These are phyloP conservation scores for Cylindrotheca fusiformis DNA, from an alignment of 108 stramenopile genomes.

Conservation along the genomic window DNA sequence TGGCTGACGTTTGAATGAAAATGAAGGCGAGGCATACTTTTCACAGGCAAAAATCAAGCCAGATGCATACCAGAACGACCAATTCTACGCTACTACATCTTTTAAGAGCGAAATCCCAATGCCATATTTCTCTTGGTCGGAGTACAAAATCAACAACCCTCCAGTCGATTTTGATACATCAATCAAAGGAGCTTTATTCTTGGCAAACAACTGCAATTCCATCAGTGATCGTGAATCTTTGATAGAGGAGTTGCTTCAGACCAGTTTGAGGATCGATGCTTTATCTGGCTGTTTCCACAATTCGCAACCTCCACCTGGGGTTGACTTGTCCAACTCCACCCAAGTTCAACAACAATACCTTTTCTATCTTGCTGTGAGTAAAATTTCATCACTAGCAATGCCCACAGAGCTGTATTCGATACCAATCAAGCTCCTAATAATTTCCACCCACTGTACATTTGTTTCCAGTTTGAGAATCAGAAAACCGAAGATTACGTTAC, in stretches of 20 bases:
- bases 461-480: conserved; percentile 43
- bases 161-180: conserved; percentile 45
- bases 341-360: conserved; percentile 42
- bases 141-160: conserved; percentile 41
- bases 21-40: conserved; percentile 43
- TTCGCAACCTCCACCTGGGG: conserved; percentile 46
- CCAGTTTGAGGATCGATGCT: conserved; percentile 51
- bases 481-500: conserved; percentile 59
- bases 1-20: conserved; percentile 35
- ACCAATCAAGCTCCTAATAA: too few species aligned
- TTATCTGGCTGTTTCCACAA: conserved; percentile 60
- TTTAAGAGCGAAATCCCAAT: conserved; percentile 62
- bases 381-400: too few species aligned
- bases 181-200: conserved; percentile 62
- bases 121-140: conserved; percentile 61
- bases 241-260: conserved; percentile 35
- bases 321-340: conserved; percentile 37
- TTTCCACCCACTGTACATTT: too few species aligned
- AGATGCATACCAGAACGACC: conserved; percentile 18
- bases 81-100: conserved; percentile 68
- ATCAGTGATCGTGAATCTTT: conserved; percentile 53
- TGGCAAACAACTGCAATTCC: conserved; percentile 62
- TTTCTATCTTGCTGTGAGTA: conserved; percentile 63
- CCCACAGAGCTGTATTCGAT: too few species aligned
- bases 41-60: conserved; percentile 13